Percentiles rank a stretch among this genome's conserved stretches.
Evolutionary conservation across 805 yeast genomes (phyloP).

Genomic region (Torulaspora gathmanii): DNA sequence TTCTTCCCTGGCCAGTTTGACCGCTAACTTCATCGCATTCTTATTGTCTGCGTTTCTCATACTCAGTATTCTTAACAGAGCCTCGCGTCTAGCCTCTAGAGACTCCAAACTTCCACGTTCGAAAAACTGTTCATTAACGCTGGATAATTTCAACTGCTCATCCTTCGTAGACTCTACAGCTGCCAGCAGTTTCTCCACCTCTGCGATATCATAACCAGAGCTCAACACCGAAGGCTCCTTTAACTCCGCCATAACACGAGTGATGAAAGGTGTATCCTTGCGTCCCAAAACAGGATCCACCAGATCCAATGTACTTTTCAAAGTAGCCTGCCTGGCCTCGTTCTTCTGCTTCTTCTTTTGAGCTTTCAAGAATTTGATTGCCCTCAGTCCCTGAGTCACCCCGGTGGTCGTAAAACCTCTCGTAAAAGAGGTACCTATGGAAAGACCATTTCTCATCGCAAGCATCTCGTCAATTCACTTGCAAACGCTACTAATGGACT

Average conservation of each 20-base stretch:
- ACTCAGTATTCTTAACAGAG: slow-evolving; percentile 64
- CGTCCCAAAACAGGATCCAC: slow-evolving; percentile 86
- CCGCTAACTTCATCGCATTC: slow-evolving; percentile 56
- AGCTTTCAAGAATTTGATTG: slow-evolving; percentile 33
- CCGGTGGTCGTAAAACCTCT: slow-evolving; percentile 13
- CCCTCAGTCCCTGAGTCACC: slow-evolving; percentile 20
- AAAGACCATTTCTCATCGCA: not conserved
- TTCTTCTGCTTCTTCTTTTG: slow-evolving; percentile 35
- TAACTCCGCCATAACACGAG: slow-evolving; percentile 60
- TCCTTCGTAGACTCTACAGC: slow-evolving; percentile 43
- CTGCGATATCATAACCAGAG: slow-evolving; percentile 52
- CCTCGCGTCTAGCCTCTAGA: slow-evolving; percentile 59
- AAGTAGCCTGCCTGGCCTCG: slow-evolving; percentile 32
- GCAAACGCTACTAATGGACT: not conserved
- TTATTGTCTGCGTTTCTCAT: slow-evolving; percentile 62
- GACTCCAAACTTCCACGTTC: slow-evolving; percentile 33
- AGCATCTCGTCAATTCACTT: slow-evolving; percentile 1
- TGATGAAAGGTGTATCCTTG: slow-evolving; percentile 58
- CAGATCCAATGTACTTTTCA: slow-evolving; percentile 33
- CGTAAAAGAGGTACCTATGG: not conserved
- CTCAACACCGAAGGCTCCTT: slow-evolving; percentile 62
- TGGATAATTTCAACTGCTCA: slow-evolving; percentile 25
- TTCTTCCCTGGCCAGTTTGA: slow-evolving; percentile 65
- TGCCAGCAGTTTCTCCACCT: slow-evolving; percentile 68
- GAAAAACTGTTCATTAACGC: slow-evolving; percentile 23